Base-by-base conservation (phyloP, 2,329 filamentous ascomycete genomes). In the Madurella mycetomatis region DNA sequence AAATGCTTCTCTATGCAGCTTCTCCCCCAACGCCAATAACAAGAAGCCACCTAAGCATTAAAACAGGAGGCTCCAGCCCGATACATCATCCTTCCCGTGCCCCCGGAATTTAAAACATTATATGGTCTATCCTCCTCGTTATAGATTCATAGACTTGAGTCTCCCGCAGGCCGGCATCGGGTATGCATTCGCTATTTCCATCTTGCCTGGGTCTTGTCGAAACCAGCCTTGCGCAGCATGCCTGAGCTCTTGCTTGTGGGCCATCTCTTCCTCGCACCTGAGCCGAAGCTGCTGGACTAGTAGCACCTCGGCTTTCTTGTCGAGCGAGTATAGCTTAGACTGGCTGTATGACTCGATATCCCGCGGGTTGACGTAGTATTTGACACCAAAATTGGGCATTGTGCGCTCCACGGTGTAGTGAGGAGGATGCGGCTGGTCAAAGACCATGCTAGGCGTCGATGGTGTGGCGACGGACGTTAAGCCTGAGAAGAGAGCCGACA, bases 141-240 rank as follows among this genome's bases (percentile, higher is more conserved):
- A 58, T 48, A 53, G 18, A 32, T 46, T 32, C 39, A 58, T 17
- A 41, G 52, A 50, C n/a, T 60, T 56, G 57, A 85, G 67, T 58
- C 79, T 72, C 57, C 76, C 70, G 65, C 83, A 86, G 51, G 75
- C 75, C 15, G 74, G 73, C 74, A 77, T 78, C 57, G 75, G 72
- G 57, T 73, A 79, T 16, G 71, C 70, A 34, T 77, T 71, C 31
- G 92, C 92, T 55, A 83, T 71, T 57, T 85, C 81, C 83, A 95
- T 83, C 76, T 90, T 91, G 58, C 86, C 85, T 49, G 84, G 78
- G 65, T 96, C 90, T 52, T 85, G 83, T 69, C 84, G 91, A 66
- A 96, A 90, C 87, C 91, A 96, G 3, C 92, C 92, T 63, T 88
- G 84, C 0, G 92, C 91, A 46, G 89, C 86, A 60, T 95, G 84